Conservation (phyloP, 768 basidiomycete species). For the Russula abietina region DNA sequence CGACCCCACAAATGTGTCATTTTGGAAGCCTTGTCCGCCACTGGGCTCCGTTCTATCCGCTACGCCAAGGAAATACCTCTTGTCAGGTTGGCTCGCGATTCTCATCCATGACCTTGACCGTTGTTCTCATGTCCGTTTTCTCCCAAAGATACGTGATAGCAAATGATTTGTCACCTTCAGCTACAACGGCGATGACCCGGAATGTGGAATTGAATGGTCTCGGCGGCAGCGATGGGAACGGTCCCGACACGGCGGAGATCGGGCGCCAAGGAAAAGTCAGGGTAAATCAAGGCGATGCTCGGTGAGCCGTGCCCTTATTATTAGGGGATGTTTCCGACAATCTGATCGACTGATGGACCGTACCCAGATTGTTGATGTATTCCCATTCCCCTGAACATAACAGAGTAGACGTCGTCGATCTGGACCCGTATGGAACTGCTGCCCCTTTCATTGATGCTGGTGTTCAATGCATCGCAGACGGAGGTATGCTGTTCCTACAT, state of each 20-base stretch:
- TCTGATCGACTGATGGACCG: not conserved
- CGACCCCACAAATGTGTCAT: slow-evolving; percentile 64
- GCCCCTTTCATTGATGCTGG: slow-evolving; percentile 96
- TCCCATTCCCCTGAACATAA: slow-evolving; percentile 65
- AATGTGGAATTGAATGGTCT: slow-evolving; percentile 83
- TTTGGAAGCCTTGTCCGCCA: slow-evolving; percentile 92
- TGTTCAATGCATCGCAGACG: slow-evolving; percentile 81
- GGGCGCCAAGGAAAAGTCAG: slow-evolving; percentile 49
- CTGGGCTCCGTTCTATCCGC: slow-evolving; percentile 90
- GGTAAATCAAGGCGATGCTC: slow-evolving; percentile 91
- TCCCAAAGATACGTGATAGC: slow-evolving; percentile 79
- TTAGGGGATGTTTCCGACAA: too few relatives aligned
- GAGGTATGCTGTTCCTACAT: slow-evolving; percentile 49
- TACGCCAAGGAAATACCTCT: slow-evolving; percentile 96
- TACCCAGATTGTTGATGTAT: slow-evolving; percentile 78
- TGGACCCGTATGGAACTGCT: slow-evolving; percentile 97
- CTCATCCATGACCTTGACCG: not conserved
- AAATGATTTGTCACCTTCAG: slow-evolving; percentile 83
- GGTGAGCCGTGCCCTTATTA: slow-evolving; percentile 44
- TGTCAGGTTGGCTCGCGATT: slow-evolving; percentile 54
- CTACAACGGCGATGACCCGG: slow-evolving; percentile 76
- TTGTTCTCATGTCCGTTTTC: not conserved
- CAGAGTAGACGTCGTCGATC: slow-evolving; percentile 90
- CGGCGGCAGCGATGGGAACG: slow-evolving; percentile 30
- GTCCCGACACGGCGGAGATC: slow-evolving; percentile 6